Evolutionary conservation across 2,329 filamentous ascomycete species (phyloP).

Genomic region (Trichothecium roseum): DNA sequence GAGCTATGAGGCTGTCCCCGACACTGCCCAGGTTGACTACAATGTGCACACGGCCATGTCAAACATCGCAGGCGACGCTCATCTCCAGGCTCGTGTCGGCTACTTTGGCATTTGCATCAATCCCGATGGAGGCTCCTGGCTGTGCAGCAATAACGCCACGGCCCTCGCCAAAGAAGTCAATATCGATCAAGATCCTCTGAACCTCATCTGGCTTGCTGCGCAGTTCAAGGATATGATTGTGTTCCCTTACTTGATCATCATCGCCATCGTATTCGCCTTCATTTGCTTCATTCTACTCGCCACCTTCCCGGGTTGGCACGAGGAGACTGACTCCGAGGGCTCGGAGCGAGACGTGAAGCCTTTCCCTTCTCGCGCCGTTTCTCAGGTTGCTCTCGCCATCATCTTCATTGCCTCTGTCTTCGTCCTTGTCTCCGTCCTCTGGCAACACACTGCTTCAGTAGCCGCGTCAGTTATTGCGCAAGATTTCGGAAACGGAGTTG

Average conservation of each 20-base stretch:
- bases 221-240: constrained; percentile 99
- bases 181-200: constrained; percentile 89
- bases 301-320: constrained; percentile 96
- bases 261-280: constrained; percentile 95
- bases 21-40: constrained; percentile 83
- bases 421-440: constrained; percentile 64
- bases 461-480: constrained; percentile 89
- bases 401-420: constrained; percentile 73
- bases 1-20: constrained; percentile 69
- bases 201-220: constrained; percentile 90
- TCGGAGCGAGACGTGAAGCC: constrained; percentile 87
- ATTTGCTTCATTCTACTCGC: constrained; percentile 89
- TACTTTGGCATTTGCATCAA: constrained; percentile 98
- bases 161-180: constrained; percentile 80
- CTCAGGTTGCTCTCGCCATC: constrained; percentile 83
- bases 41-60: constrained; percentile 75
- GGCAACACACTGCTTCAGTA: constrained; percentile 94
- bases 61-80: constrained; percentile 79
- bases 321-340: constrained; percentile 71
- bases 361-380: constrained; percentile 85
- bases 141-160: constrained; percentile 96
- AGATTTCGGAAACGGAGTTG: constrained; percentile 82
- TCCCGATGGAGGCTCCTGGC: constrained; percentile 78
- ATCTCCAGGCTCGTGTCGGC: constrained; percentile 82
- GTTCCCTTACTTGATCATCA: constrained; percentile 94